These are phyloP conservation scores for Chlorella vulgaris DNA, from an alignment of 139 green algal species.

Conservation along the genomic window DNA sequence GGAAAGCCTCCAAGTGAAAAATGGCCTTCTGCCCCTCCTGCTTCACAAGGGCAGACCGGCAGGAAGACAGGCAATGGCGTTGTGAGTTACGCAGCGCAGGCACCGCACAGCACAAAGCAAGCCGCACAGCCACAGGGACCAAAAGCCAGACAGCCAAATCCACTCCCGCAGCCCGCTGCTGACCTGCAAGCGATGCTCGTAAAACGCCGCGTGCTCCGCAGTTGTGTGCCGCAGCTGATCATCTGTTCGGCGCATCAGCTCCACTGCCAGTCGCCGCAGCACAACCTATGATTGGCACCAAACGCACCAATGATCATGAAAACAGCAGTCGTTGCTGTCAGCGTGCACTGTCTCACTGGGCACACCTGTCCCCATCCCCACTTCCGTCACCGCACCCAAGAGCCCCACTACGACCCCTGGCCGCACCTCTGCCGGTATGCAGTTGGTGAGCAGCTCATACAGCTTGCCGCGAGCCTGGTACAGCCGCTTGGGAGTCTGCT, in stretches of 20 bases:
- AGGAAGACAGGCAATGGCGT: neutral
- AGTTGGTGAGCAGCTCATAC: constrained; percentile 98
- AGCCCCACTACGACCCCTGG: neutral
- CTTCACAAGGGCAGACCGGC: neutral
- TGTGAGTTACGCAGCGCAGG: too few relatives aligned
- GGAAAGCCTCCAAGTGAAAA: constrained; percentile 98
- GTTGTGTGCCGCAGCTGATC: constrained; percentile 84
- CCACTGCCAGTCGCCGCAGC: constrained; percentile 64
- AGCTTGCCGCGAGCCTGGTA: constrained; percentile 87
- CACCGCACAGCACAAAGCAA: too few relatives aligned
- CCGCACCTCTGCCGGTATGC: constrained; percentile 82
- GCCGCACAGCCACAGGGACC: too few relatives aligned
- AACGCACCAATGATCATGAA: neutral
- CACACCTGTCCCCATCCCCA: too few relatives aligned
- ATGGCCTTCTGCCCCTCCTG: constrained; percentile 92
- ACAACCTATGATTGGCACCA: constrained; percentile 41
- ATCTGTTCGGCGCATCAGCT: constrained; percentile 91
- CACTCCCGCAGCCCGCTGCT: neutral
- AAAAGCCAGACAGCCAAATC: too few relatives aligned
- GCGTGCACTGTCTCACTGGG: too few relatives aligned
- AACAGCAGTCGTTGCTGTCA: neutral
- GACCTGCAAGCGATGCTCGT: constrained; percentile 89
- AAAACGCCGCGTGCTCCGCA: constrained; percentile 68
- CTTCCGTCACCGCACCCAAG: neutral
- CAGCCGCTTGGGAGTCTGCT: constrained; percentile 90